A percentile compares a stretch with the other conserved stretches of the same genome.
These are phyloP conservation scores for Alternaria sp. DNA, from an alignment of 2,329 filamentous ascomycete genomes.

Conservation along the genomic window DNA sequence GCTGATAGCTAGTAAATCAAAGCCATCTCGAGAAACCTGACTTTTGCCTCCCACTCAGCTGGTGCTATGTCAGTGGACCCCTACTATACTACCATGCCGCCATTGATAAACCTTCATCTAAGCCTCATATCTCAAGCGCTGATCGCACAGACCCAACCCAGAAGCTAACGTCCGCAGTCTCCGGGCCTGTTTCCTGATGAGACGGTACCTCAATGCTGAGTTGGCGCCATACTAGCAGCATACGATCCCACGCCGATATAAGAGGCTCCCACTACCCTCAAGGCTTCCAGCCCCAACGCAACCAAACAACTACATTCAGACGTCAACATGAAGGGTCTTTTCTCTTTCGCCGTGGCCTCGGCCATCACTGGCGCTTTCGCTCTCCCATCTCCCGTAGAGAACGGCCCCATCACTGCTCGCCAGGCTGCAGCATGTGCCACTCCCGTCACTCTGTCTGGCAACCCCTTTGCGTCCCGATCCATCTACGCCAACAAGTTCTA, in stretches of 20 bases:
- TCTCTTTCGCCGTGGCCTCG: constrained; percentile 42
- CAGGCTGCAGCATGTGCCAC: constrained; percentile 41
- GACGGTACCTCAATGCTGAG: constrained; percentile 6
- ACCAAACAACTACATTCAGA: constrained; percentile 22
- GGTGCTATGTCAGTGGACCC: constrained; percentile 30
- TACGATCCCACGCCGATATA: constrained; percentile 32
- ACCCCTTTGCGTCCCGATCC: constrained; percentile 59
- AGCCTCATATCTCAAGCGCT: constrained; percentile 37
- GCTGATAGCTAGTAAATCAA: constrained; percentile 10
- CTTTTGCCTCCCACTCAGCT: constrained; percentile 15
- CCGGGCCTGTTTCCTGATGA: constrained; percentile 48
- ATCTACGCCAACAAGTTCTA: constrained; percentile 62
- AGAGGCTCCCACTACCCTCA: constrained; percentile 27
- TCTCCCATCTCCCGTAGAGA: constrained; percentile 38
- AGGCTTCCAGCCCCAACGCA: constrained; percentile 26
- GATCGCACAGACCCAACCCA: constrained; percentile 36
- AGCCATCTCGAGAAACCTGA: constrained; percentile 18
- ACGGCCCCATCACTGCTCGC: constrained; percentile 44
- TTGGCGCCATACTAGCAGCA: constrained; percentile 9
- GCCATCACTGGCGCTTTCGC: constrained; percentile 45
- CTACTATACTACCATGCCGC: constrained; percentile 32
- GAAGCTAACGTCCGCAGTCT: constrained; percentile 36
- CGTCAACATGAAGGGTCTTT: constrained; percentile 46
- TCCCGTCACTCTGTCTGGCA: constrained; percentile 54
- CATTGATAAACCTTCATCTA: constrained; percentile 37